Evolutionary conservation across 2,329 filamentous ascomycete genomes (phyloP).

Genomic region (Cladosporium sphaerospermum): DNA sequence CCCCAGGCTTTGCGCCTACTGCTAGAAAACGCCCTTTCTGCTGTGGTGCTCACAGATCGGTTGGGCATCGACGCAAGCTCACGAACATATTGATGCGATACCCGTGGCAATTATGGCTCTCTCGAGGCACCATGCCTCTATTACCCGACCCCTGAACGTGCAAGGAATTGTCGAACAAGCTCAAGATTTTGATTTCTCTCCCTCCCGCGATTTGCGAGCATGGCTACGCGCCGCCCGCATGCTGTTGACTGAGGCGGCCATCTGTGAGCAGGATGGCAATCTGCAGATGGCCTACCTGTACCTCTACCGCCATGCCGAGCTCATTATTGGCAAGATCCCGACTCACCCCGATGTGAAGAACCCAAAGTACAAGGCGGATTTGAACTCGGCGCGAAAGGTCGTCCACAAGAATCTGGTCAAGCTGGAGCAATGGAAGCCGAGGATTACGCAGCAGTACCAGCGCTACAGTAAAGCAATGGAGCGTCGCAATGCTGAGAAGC

Average conservation of each 20-base stretch:
- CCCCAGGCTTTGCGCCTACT: too few species aligned
- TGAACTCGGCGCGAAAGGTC: constrained; percentile 54
- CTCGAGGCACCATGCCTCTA: constrained; percentile 24
- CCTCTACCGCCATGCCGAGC: constrained; percentile 78
- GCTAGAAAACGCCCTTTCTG: too few species aligned
- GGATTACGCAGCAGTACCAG: constrained; percentile 66
- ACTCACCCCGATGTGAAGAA: constrained; percentile 70
- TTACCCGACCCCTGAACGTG: constrained; percentile 17
- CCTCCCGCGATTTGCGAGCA: constrained; percentile 59
- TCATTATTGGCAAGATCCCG: constrained; percentile 71
- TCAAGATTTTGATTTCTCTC: constrained; percentile 74
- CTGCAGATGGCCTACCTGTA: constrained; percentile 84
- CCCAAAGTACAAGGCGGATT: constrained; percentile 49
- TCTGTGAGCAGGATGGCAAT: constrained; percentile 81
- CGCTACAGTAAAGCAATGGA: constrained; percentile 55
- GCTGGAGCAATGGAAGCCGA: constrained; percentile 73
- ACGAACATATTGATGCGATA: not conserved
- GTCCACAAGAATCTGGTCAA: constrained; percentile 60
- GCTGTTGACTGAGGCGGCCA: constrained; percentile 57
- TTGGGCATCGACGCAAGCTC: not conserved
- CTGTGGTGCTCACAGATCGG: too few species aligned
- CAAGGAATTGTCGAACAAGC: constrained; percentile 67
- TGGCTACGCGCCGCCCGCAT: constrained; percentile 28
- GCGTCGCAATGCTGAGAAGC: constrained; percentile 29
- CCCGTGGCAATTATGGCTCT: constrained; percentile 21